Base-by-base conservation (phyloP, 345 rosid species). In the Hevea brasiliensis region DNA sequence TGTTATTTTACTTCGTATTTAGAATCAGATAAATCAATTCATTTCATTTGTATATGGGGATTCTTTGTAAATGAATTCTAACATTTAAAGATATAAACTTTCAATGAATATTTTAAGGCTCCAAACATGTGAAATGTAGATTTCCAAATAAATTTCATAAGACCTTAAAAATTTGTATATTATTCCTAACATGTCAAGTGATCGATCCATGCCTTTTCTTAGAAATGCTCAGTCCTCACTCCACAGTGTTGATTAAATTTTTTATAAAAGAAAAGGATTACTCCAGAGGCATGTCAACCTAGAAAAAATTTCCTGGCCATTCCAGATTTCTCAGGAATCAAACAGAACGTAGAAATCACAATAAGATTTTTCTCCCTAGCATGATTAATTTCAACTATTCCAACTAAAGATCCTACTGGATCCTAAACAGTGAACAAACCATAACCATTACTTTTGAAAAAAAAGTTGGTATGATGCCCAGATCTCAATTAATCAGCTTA, bases 211-310 rank as follows among this genome's bases (percentile, higher is more conserved):
- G 44, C 44, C 44, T 9, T 41, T 41, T 41, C 44, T 41, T 41
- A 1, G 44, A 9, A 41, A 1, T n/a, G n/a, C n/a, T n/a, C n/a
- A n/a, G n/a, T n/a, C n/a, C 44, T 41, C 44, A 41, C 44, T 41
- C 44, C 44, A 3, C 8, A 41, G 4, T 1, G 57, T 53, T 6
- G 60, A 56, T 56, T 12, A 56, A 0, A n/a, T 57, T 57, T 12
- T 24, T 14, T 27, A 4, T 2, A 27, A 13, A 58, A 26, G 24
- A 58, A 58, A 58, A 27, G 8, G 18, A 11, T 24, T 24, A 29
- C 80, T 68, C 14, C 65, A 77, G n/a, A 84, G 72, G n/a, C 76
- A 72, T 11, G 10, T 54, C 50, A 45, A 12, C 14, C 42, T 20
- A 55, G 57, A 14, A 41, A 69, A 51, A 40, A 12, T 35, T 77